Percentiles rank a stretch among this genome's conserved stretches.
Evolutionary conservation across 108 stramenopile genomes (phyloP).

Genomic region (Aurantiochytrium sp.): DNA sequence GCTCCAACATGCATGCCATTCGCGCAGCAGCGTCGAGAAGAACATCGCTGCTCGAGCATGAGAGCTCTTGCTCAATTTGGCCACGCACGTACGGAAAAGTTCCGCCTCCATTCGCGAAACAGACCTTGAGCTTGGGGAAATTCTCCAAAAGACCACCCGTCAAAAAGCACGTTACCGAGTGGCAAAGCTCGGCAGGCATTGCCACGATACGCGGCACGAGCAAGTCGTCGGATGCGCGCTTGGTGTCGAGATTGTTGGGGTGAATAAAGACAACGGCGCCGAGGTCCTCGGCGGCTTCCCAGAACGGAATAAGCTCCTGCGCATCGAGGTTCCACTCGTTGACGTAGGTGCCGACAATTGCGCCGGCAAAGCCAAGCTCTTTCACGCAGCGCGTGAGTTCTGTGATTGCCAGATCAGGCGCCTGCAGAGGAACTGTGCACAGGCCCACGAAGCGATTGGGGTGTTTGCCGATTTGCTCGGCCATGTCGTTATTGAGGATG

Average conservation of each 20-base stretch:
- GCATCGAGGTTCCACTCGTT: constrained; percentile 22
- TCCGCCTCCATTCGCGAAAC: constrained; percentile 21
- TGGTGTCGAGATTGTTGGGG: constrained; percentile 15
- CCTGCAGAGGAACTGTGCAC: constrained; percentile 25
- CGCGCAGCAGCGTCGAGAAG: neutral
- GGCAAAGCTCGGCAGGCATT: constrained; percentile 19
- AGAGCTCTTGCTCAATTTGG: constrained; percentile 14
- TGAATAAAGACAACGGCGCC: constrained; percentile 11
- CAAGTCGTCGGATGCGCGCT: neutral
- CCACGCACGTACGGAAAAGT: neutral
- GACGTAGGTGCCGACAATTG: constrained; percentile 18
- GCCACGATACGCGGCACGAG: constrained; percentile 18
- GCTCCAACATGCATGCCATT: neutral
- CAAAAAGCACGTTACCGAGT: constrained; percentile 7
- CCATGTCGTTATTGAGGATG: constrained; percentile 25
- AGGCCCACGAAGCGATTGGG: constrained; percentile 23
- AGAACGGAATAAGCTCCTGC: constrained; percentile 1
- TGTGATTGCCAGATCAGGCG: constrained; percentile 11
- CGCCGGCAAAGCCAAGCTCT: constrained; percentile 14
- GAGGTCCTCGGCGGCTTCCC: neutral
- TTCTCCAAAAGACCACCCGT: constrained; percentile 22
- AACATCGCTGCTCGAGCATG: neutral
- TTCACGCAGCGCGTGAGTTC: constrained; percentile 22
- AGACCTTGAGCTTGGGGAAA: constrained; percentile 18
- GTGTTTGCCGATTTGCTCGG: neutral